Base-by-base conservation (phyloP, 2,329 filamentous ascomycete genomes). In the Xylaria sp. region DNA sequence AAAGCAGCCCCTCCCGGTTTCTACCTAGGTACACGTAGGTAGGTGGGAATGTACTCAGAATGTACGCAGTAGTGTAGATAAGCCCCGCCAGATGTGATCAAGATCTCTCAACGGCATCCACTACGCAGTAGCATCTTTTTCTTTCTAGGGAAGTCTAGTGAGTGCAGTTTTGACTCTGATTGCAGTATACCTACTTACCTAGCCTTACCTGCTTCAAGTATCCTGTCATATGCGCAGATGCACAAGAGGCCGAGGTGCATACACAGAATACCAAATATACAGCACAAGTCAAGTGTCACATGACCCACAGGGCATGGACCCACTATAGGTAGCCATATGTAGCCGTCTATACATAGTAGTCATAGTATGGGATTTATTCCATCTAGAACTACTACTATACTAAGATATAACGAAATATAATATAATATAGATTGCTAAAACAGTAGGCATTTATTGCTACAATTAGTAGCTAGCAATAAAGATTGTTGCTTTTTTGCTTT, bases 241-340 rank as follows among this genome's bases (percentile, higher is more conserved):
- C 38, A 50, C 25, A 42, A 51, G 13, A 36, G 1, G 27, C 27
- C 38, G 17, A 38, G 55, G 22, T 10, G 17, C 4, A 50, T 45
- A 33, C 36, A 27, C 38, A 13, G 31, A 27, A 51, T 60, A n/a
- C 27, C 22, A 27, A 33, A 20, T 31, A 57, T 10, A 61, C 29
- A 39, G 42, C 33, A 33, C 33, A 33, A 33, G 25, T 42, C 5
- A 29, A 51, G 17, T n/a, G n/a, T 7, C 45, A 25, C 13, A 11
- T 36, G 45, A 9, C 51, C 44, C 49, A 50, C 51, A 33, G 45
- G n/a, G n/a, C n/a, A n/a, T n/a, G n/a, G n/a, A n/a, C n/a, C n/a
- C n/a, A n/a, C n/a, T n/a, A n/a, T n/a, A n/a, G n/a, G n/a, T n/a
- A n/a, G n/a, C n/a, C n/a, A n/a, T n/a, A n/a, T n/a, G n/a, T n/a